phyloP scores from a whole-genome alignment of 108 stramenopile genomes.

The Pseudonitzschia multiseries region DNA sequence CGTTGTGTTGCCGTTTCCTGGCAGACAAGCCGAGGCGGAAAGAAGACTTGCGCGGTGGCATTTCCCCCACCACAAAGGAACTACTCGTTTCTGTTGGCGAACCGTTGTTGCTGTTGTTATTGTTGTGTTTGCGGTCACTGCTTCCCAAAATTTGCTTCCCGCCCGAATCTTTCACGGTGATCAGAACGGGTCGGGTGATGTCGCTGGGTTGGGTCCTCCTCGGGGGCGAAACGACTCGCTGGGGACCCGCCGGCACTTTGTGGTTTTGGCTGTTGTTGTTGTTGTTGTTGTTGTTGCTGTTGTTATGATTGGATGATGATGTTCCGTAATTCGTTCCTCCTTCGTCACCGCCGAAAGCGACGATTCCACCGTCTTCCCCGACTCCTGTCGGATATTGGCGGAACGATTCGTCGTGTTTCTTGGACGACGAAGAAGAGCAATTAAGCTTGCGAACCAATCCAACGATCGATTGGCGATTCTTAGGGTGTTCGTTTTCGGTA shows the following conservation, averaged over 20 bases:
- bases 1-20: background rate
- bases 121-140: background rate
- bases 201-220: background rate
- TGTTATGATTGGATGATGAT: too few relatives aligned
- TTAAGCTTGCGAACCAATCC: slow-evolving; percentile 9
- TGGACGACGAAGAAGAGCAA: slow-evolving; percentile 6
- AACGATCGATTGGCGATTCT: slow-evolving; percentile 2
- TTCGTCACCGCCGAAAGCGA: background rate
- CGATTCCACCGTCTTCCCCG: background rate
- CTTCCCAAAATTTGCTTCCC: background rate
- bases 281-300: too few relatives aligned
- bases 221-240: too few relatives aligned
- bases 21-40: slow-evolving; percentile 1
- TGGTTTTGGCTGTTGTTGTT: too few relatives aligned
- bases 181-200: slow-evolving; percentile 25
- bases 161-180: slow-evolving; percentile 26
- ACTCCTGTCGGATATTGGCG: too few relatives aligned
- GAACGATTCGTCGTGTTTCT: background rate
- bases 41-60: background rate
- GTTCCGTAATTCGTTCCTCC: background rate
- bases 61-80: slow-evolving; percentile 15
- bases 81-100: background rate
- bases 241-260: too few relatives aligned
- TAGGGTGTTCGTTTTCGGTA: background rate
- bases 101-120: background rate